Evolutionary conservation across 2,329 filamentous ascomycete species (phyloP).

Genomic region (Neophaeococcomyces mojaviensis): DNA sequence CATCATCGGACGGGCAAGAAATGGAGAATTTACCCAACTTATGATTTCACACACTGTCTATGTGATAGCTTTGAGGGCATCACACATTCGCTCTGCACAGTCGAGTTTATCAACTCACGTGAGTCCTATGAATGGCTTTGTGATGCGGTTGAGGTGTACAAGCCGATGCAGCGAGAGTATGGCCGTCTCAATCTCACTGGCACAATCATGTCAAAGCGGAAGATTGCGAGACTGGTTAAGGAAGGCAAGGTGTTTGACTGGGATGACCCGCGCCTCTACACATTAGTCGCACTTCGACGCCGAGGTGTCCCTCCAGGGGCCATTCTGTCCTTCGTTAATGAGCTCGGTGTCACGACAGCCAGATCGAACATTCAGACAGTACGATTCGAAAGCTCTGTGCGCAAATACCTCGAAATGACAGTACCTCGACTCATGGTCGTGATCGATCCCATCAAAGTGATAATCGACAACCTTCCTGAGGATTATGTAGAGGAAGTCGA

Average conservation of each 20-base stretch:
- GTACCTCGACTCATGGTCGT: conserved; percentile 87
- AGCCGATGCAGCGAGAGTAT: conserved; percentile 87
- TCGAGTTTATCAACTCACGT: conserved; percentile 77
- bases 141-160: conserved; percentile 71
- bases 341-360: conserved; percentile 81
- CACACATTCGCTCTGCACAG: conserved; percentile 87
- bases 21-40: conserved; percentile 93
- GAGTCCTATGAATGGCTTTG: conserved; percentile 90
- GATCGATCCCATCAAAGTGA: conserved; percentile 72
- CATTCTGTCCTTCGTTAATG: conserved; percentile 81
- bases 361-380: conserved; percentile 70
- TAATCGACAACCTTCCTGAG: conserved; percentile 71
- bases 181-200: conserved; percentile 72
- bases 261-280: conserved; percentile 88
- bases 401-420: conserved; percentile 77
- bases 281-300: conserved; percentile 72
- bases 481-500: conserved; percentile 58
- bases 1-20: conserved; percentile 73
- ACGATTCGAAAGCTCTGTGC: conserved; percentile 78
- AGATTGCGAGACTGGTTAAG: conserved; percentile 70
- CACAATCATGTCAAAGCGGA: conserved; percentile 80
- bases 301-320: conserved; percentile 82
- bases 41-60: conserved; percentile 85
- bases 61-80: conserved; percentile 90
- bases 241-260: conserved; percentile 73